phyloP scores from a whole-genome alignment of 352 stramenopile genomes.

The Phytophthora pinifolia region DNA sequence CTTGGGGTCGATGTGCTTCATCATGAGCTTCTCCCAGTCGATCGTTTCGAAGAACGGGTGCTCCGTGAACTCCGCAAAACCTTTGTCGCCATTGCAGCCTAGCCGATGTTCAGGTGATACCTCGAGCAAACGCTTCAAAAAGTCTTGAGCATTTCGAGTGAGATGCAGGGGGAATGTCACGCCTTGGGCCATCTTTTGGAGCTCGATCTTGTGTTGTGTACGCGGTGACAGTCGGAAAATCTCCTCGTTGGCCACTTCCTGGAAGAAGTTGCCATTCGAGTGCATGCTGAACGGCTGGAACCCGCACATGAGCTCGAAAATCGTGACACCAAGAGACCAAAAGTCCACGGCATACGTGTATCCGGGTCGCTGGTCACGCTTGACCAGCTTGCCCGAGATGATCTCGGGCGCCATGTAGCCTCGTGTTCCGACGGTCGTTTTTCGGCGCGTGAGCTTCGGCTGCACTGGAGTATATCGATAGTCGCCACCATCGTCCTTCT shows the following conservation, averaged over 20 bases:
- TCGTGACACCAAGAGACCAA: conserved; percentile 82
- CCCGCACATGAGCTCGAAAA: conserved; percentile 89
- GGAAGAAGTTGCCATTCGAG: conserved; percentile 71
- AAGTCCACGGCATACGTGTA: conserved; percentile 82
- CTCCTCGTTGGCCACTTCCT: conserved; percentile 79
- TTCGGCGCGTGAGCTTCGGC: conserved; percentile 63
- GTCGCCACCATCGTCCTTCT: conserved; percentile 46
- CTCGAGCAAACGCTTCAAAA: conserved; percentile 82
- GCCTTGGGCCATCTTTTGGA: conserved; percentile 78
- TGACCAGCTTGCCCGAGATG: conserved; percentile 84
- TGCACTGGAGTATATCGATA: conserved; percentile 54
- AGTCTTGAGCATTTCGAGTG: conserved; percentile 66
- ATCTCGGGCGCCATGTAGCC: conserved; percentile 93
- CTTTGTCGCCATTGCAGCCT: conserved; percentile 70
- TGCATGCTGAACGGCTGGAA: conserved; percentile 83
- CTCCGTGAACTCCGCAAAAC: conserved; percentile 86
- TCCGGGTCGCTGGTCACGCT: conserved; percentile 71
- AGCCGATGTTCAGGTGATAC: conserved; percentile 72
- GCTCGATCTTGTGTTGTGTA: conserved; percentile 78
- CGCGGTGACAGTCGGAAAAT: conserved; percentile 70
- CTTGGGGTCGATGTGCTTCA: conserved; percentile 86
- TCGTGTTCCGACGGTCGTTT: conserved; percentile 85
- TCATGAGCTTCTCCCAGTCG: conserved; percentile 87
- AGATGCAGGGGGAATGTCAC: conserved; percentile 64
- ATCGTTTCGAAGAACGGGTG: conserved; percentile 88